Percentiles rank a stretch among this genome's conserved stretches.
Conservation (phyloP, 495 filamentous ascomycete genomes). For the Penicillium desertorum region DNA sequence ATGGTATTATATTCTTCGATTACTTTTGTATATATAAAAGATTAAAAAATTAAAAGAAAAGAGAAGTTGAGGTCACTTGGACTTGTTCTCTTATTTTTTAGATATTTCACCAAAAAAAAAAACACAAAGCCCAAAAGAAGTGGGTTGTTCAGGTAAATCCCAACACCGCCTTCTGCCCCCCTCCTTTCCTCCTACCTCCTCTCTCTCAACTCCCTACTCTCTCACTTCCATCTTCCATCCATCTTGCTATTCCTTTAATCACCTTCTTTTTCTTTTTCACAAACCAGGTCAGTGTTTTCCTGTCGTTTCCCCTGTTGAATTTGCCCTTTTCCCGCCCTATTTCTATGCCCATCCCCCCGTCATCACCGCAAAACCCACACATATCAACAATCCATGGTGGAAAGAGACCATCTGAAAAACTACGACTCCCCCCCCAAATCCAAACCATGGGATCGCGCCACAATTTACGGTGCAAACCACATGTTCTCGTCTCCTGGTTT, state of each 20-base stretch:
- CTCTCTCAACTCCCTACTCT: constrained; percentile 18
- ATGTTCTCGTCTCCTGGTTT: constrained; percentile 25
- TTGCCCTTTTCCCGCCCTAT: constrained; percentile 19
- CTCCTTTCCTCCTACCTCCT: constrained; percentile 26
- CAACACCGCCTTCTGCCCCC: constrained; percentile 38
- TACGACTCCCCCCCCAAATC: background rate
- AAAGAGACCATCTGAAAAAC: background rate
- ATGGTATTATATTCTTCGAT: background rate
- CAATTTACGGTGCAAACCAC: constrained; percentile 4
- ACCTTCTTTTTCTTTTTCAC: constrained; percentile 18
- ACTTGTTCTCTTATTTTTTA: background rate
- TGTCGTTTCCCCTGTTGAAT: constrained; percentile 18
- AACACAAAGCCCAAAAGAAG: constrained; percentile 1
- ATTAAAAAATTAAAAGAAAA: background rate
- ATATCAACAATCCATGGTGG: constrained; percentile 6
- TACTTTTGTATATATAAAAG: background rate
- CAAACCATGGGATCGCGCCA: constrained; percentile 18
- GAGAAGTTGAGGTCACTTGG: background rate
- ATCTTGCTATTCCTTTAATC: constrained; percentile 22
- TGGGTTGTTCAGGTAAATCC: constrained; percentile 22
- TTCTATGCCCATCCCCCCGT: constrained; percentile 13
- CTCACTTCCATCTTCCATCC: constrained; percentile 13
- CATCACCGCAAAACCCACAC: constrained; percentile 18
- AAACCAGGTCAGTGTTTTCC: constrained; percentile 29
- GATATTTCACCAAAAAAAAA: constrained; percentile 1